Percentiles rank a stretch among this genome's conserved stretches.
Evolutionary conservation across 345 rosid species (phyloP).

Genomic region (Euphorbia peplus): DNA sequence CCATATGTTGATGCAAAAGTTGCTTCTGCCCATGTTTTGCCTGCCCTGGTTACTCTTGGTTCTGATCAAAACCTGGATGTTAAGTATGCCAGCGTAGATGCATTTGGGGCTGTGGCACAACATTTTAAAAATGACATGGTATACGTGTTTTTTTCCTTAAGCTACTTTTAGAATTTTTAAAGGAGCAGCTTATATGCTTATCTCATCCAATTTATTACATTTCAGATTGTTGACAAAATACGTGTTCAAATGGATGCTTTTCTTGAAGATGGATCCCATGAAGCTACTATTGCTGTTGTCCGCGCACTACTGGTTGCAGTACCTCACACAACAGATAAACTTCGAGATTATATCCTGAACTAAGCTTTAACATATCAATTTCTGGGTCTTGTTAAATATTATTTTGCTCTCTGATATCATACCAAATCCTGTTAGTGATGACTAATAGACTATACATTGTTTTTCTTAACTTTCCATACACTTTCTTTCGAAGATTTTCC

Average conservation of each 20-base stretch:
- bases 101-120: constrained; percentile 94
- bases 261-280: constrained; percentile 98
- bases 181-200: neutral
- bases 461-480: constrained; percentile 52
- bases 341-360: constrained; percentile 82
- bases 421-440: neutral
- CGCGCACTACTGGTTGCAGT: constrained; percentile 81
- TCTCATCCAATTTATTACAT: constrained; percentile 22
- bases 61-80: constrained; percentile 89
- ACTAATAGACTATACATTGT: constrained; percentile 9
- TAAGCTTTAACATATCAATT: neutral
- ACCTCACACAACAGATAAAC: constrained; percentile 87
- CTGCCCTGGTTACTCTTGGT: constrained; percentile 92
- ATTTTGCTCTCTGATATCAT: constrained; percentile 5
- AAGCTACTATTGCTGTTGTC: constrained; percentile 84
- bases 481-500: constrained; percentile 86
- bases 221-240: constrained; percentile 95
- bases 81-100: constrained; percentile 93
- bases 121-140: constrained; percentile 93
- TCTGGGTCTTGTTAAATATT: neutral
- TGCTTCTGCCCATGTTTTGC: constrained; percentile 77
- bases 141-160: constrained; percentile 10
- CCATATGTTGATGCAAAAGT: constrained; percentile 77
- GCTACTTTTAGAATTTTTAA: constrained; percentile 4
- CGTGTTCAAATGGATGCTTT: constrained; percentile 99